These are phyloP conservation scores for Sicyos edulis DNA, from an alignment of 306 rosid genomes.

Conservation along the genomic window DNA sequence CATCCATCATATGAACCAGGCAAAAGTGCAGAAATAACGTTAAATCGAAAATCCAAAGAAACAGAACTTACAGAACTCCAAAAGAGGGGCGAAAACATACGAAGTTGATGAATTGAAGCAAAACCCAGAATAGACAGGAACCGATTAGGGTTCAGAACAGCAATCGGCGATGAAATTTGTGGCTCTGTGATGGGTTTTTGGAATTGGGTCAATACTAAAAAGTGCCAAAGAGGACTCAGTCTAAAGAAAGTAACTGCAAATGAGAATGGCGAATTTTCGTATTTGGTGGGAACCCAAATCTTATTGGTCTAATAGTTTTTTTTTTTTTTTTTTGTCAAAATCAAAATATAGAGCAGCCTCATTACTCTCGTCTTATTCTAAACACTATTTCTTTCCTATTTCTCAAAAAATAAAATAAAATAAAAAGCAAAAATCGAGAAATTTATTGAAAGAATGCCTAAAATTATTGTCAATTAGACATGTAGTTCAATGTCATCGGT, in stretches of 20 bases:
- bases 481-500: too few species aligned
- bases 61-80: constrained; percentile 6
- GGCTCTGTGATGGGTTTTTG: neutral
- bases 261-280: constrained; percentile 2
- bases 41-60: neutral
- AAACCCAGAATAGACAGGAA: neutral
- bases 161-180: neutral
- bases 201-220: constrained; percentile 9
- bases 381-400: neutral
- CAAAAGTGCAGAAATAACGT: neutral
- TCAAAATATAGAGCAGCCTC: neutral
- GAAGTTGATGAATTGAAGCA: constrained; percentile 12
- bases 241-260: constrained; percentile 12
- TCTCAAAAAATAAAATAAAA: too few species aligned
- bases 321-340: neutral
- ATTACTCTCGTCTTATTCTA: neutral
- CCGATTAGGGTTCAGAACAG: neutral
- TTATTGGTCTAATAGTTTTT: constrained; percentile 2
- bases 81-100: neutral
- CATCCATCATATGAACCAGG: neutral
- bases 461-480: too few species aligned
- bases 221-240: constrained; percentile 3
- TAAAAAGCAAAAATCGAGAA: too few species aligned
- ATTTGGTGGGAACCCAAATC: constrained; percentile 11
- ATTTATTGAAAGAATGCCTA: too few species aligned